Base-by-base conservation (phyloP, 2,329 filamentous ascomycete species). In the Diaporthe longicolla region DNA sequence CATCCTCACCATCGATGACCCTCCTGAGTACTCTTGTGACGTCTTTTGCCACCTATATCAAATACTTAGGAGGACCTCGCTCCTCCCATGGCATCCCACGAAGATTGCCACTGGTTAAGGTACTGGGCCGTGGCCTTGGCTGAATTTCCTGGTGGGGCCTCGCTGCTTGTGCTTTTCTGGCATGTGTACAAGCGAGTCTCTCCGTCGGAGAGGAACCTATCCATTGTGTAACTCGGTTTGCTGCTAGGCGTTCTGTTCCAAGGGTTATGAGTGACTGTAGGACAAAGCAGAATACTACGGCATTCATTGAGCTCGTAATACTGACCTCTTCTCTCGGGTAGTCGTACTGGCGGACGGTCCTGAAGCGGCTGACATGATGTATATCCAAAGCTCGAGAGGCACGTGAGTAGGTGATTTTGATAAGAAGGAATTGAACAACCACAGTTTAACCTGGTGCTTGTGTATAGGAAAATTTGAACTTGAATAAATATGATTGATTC, bases 81-180 rank as follows among this genome's bases (percentile, higher is more conserved):
- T 11, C 21, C 11, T 45, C 58, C 58, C 58, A 45, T 43, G 7
- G 58, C n/a, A 11, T 61, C 37, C 58, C 58, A 61, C 5, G 58
- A 61, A 3, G 35, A 43, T 45, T 61, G 58, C 58, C 58, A 61
- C 13, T 61, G n/a, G 58, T 45, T 61, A 11, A 61, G 58, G 17
- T 61, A 61, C 7, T 61, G 21, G n/a, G 11, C 15, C n/a, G 10
- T 61, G n/a, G 13, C 1, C 9, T 61, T 3, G n/a, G 57, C 7
- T 2, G 13, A 10, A 19, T 7, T 7, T 1, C 17, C 0, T 0
- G n/a, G 2, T 10, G 57, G 19, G 5, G 3, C n/a, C 19, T 26
- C n/a, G 1, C 10, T 7, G n/a, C 35, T 24, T 21, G 15, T 24
- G 10, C 10, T 29, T 19, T 13, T 24, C 26, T 43, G 37, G 15